Conservation (phyloP, 208 protist species). For the Crithidia acanthocephali region DNA sequence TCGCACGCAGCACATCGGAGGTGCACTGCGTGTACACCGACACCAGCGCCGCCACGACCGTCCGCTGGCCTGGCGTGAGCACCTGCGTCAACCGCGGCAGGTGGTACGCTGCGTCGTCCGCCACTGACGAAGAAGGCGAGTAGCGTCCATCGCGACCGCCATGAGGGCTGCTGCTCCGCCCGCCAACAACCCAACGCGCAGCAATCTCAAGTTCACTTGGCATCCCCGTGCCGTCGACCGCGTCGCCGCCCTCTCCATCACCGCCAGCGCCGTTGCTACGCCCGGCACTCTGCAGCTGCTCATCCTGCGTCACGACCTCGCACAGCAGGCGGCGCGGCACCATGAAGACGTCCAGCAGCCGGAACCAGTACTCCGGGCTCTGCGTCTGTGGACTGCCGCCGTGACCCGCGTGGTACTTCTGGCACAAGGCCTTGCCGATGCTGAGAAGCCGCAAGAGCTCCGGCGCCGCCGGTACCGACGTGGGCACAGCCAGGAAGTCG, state of each 20-base stretch:
- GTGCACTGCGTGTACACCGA: conserved; percentile 61
- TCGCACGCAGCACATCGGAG: conserved; percentile 45
- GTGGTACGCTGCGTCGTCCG: not conserved
- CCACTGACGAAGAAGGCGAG: not conserved
- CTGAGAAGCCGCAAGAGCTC: conserved; percentile 44
- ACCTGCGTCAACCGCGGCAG: conserved; percentile 10
- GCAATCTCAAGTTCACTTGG: conserved; percentile 11
- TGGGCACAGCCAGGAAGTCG: not conserved
- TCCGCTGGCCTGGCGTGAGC: conserved; percentile 16
- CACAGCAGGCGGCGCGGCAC: conserved; percentile 51
- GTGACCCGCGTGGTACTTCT: conserved; percentile 36
- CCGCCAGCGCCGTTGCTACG: not conserved
- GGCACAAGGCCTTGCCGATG: conserved; percentile 52
- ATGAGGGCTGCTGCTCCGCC: not conserved
- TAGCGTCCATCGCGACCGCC: not conserved
- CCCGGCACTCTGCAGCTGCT: conserved; percentile 4
- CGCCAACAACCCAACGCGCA: not conserved
- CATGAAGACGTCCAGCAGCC: conserved; percentile 66
- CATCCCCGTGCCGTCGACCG: conserved; percentile 15
- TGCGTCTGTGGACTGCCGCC: not conserved
- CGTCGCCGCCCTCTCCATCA: not conserved
- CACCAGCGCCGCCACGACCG: conserved; percentile 49
- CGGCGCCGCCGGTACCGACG: conserved; percentile 4
- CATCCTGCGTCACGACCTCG: conserved; percentile 21
- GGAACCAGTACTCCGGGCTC: conserved; percentile 57